These are phyloP conservation scores for Tricholoma matsutake DNA, from an alignment of 768 basidiomycete genomes.

Conservation along the genomic window DNA sequence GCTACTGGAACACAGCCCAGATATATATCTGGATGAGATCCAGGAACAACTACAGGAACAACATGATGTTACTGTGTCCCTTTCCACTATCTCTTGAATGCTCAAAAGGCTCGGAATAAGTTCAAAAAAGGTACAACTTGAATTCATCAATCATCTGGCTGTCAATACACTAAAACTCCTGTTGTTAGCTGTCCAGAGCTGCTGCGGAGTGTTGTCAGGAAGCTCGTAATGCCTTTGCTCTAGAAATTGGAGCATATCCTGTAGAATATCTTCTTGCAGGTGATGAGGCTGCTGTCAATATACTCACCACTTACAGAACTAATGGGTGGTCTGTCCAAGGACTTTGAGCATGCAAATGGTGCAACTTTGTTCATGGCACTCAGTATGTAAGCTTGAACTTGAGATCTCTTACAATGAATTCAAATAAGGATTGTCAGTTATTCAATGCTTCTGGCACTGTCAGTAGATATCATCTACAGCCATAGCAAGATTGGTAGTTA, in stretches of 20 bases:
- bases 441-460: background rate
- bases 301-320: background rate
- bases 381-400: background rate
- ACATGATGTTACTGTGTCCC: background rate
- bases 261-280: background rate
- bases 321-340: background rate
- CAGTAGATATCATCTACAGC: background rate
- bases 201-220: background rate
- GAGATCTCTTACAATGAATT: background rate
- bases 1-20: background rate
- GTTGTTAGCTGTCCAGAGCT: background rate
- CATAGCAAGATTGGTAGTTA: background rate
- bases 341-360: background rate
- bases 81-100: background rate
- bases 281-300: background rate
- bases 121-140: background rate
- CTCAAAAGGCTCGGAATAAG: background rate
- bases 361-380: background rate
- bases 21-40: background rate
- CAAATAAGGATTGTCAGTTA: background rate
- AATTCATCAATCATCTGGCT: too few relatives aligned
- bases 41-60: background rate
- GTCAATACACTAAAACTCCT: background rate
- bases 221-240: background rate
- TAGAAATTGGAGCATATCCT: background rate